Percentiles rank a stretch among this genome's conserved stretches.
phyloP scores from a whole-genome alignment of 305 asterid genomes.

The Plantago rigida region DNA sequence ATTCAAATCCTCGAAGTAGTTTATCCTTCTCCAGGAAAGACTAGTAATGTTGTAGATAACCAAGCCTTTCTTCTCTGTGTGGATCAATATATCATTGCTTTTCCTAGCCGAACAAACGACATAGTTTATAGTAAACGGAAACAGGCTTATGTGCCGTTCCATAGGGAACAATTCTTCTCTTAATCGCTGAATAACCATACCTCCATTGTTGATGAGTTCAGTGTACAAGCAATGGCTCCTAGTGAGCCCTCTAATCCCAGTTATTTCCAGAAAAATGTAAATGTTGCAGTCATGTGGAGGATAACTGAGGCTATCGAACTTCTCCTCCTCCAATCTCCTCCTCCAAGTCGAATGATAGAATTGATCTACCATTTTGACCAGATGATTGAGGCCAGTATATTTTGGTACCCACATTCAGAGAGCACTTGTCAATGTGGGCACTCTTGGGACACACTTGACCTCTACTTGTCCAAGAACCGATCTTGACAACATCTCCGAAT shows the following conservation, averaged over 20 bases:
- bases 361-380: slow-evolving; percentile 7
- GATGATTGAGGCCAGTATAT: slow-evolving; percentile 12
- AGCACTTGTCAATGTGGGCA: neutral
- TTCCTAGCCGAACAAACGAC: slow-evolving; percentile 16
- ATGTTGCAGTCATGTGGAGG: slow-evolving; percentile 5
- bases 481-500: neutral
- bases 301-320: slow-evolving; percentile 14
- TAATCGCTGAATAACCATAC: slow-evolving; percentile 17
- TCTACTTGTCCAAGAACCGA: slow-evolving; percentile 9
- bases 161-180: slow-evolving; percentile 16
- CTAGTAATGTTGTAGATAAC: slow-evolving; percentile 4
- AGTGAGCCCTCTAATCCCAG: slow-evolving; percentile 11
- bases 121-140: slow-evolving; percentile 1
- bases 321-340: slow-evolving; percentile 19
- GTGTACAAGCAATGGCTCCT: slow-evolving; percentile 8
- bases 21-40: slow-evolving; percentile 11
- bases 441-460: neutral
- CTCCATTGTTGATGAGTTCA: slow-evolving; percentile 10
- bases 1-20: slow-evolving; percentile 9
- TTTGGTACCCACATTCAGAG: neutral
- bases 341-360: slow-evolving; percentile 21
- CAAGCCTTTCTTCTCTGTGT: slow-evolving; percentile 21
- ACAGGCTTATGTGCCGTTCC: slow-evolving; percentile 6
- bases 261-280: slow-evolving; percentile 8
- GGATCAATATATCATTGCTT: slow-evolving; percentile 21